Conservation (phyloP, 768 basidiomycete species). For the Pisolithus tinctorius region DNA sequence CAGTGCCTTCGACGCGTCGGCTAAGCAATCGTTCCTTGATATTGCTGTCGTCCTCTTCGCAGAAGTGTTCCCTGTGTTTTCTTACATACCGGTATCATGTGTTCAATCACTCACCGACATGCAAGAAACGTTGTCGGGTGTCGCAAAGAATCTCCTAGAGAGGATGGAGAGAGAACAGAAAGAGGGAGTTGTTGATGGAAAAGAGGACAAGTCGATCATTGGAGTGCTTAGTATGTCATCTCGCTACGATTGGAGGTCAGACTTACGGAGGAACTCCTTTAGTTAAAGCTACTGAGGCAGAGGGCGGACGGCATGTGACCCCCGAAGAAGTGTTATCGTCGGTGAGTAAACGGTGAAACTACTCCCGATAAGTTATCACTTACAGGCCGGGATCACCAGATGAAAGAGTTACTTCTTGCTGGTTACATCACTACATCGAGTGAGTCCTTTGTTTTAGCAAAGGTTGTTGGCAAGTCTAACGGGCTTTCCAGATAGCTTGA, state of each 20-base stretch:
- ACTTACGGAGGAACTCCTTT: neutral
- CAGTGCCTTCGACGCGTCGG: too few relatives aligned
- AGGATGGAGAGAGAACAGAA: too few relatives aligned
- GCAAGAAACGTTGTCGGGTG: neutral
- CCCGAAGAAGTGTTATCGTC: constrained; percentile 14
- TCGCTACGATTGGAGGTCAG: neutral
- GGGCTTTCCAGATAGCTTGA: constrained; percentile 14
- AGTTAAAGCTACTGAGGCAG: constrained; percentile 31
- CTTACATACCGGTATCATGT: too few relatives aligned
- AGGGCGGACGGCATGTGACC: constrained; percentile 17
- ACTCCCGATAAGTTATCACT: too few relatives aligned
- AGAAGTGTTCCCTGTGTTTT: too few relatives aligned
- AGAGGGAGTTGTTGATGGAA: too few relatives aligned
- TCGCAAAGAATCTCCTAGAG: too few relatives aligned
- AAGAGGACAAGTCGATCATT: too few relatives aligned
- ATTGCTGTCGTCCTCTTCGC: neutral
- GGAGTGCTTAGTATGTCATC: neutral
- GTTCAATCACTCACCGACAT: neutral
- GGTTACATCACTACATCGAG: constrained; percentile 17
- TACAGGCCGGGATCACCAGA: constrained; percentile 2
- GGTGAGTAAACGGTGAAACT: neutral
- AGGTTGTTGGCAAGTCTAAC: neutral
- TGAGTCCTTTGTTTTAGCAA: neutral
- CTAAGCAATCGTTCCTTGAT: constrained; percentile 2
- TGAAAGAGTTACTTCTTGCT: constrained; percentile 8